A percentile compares a stretch with the other conserved stretches of the same genome.
phyloP scores from a whole-genome alignment of 768 basidiomycete species.

The Hypholoma fasciculare region DNA sequence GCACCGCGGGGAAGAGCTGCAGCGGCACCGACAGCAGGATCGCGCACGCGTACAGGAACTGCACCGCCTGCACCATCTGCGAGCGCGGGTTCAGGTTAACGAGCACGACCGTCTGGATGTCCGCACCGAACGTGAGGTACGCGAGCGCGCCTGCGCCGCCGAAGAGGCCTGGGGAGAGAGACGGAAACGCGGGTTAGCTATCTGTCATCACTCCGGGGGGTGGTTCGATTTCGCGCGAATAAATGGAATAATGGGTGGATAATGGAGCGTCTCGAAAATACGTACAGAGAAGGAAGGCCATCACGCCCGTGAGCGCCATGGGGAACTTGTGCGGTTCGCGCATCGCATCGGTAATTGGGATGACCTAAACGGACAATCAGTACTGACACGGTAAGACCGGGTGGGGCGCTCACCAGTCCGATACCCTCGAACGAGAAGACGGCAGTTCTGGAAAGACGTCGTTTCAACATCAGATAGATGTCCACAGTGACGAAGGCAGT shows the following conservation, averaged over 20 bases:
- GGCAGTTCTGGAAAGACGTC: slow-evolving; percentile 64
- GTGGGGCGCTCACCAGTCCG: slow-evolving; percentile 64
- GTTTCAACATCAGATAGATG: neutral
- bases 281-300: slow-evolving; percentile 79
- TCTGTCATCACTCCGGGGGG: neutral
- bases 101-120: slow-evolving; percentile 91
- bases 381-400: neutral
- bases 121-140: slow-evolving; percentile 84
- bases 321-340: slow-evolving; percentile 94
- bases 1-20: slow-evolving; percentile 96
- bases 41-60: slow-evolving; percentile 88
- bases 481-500: neutral
- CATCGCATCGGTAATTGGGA: slow-evolving; percentile 98
- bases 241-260: neutral
- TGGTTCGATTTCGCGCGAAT: neutral
- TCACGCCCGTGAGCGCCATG: slow-evolving; percentile 81
- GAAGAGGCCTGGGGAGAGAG: slow-evolving; percentile 68
- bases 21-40: slow-evolving; percentile 91
- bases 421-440: slow-evolving; percentile 99
- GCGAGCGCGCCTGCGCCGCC: slow-evolving; percentile 86
- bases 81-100: slow-evolving; percentile 86
- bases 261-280: neutral
- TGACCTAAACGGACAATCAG: slow-evolving; percentile 48
- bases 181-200: neutral
- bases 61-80: slow-evolving; percentile 87